phyloP scores from a whole-genome alignment of 2,329 filamentous ascomycete genomes.

The Cladophialophora carrionii region DNA sequence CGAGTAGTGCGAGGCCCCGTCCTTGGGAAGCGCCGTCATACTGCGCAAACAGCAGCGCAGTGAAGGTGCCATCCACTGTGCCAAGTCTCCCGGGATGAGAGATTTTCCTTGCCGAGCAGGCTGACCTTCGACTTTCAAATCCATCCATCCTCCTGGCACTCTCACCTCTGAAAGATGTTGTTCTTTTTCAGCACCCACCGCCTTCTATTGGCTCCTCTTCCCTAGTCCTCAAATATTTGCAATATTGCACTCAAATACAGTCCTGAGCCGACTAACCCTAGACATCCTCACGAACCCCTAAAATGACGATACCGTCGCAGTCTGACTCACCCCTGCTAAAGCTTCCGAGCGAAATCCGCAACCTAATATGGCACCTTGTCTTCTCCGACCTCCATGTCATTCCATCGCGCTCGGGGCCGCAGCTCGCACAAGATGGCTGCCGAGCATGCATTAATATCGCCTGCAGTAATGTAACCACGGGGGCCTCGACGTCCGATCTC shows the following conservation, averaged over 20 bases:
- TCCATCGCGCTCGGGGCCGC: not conserved
- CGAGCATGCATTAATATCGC: conserved; percentile 10
- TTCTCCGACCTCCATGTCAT: conserved; percentile 20
- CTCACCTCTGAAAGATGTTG: not conserved
- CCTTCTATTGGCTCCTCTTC: not conserved
- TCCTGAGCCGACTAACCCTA: not conserved
- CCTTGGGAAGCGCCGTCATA: not conserved
- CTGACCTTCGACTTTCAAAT: not conserved
- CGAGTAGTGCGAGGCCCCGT: not conserved
- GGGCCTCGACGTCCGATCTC: not conserved
- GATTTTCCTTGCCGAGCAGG: not conserved
- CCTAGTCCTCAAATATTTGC: conserved; percentile 1
- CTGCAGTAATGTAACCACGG: not conserved
- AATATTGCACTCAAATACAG: conserved; percentile 4
- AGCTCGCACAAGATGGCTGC: conserved; percentile 1
- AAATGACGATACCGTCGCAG: not conserved
- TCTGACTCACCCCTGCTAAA: conserved; percentile 27
- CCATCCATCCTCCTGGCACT: not conserved
- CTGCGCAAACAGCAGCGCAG: too few species aligned
- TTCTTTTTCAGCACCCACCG: not conserved
- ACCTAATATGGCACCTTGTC: conserved; percentile 25
- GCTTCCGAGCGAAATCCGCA: conserved; percentile 28
- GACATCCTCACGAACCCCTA: not conserved
- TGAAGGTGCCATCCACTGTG: not conserved
- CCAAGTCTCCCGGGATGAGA: not conserved